Evolutionary conservation across 2,329 filamentous ascomycete genomes (phyloP).

Genomic region (Talaromyces sp.): DNA sequence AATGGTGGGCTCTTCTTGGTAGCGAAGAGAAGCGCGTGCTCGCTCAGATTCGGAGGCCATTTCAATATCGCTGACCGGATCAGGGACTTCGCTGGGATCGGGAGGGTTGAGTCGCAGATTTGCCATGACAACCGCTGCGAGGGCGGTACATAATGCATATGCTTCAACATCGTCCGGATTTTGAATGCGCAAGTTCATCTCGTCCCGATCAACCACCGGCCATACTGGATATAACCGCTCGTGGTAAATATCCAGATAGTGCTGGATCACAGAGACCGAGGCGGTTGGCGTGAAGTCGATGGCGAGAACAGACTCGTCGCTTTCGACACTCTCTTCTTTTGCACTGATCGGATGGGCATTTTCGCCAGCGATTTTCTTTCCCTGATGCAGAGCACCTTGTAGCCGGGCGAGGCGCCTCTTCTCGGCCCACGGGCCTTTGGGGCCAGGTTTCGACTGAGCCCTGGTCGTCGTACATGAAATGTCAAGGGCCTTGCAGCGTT

Average conservation of each 20-base stretch:
- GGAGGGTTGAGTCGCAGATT: conserved; percentile 9
- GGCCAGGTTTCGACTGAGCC: conserved; percentile 12
- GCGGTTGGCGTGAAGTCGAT: conserved; percentile 1
- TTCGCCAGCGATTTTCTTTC: not conserved
- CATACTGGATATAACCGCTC: conserved; percentile 10
- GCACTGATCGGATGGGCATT: not conserved
- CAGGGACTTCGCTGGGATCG: not conserved
- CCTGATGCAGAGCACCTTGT: conserved; percentile 5
- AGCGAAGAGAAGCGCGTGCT: conserved; percentile 6
- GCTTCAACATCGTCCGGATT: conserved; percentile 10
- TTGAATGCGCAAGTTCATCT: conserved; percentile 10
- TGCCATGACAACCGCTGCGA: conserved; percentile 9
- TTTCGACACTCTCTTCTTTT: not conserved
- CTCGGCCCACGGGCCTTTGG: conserved; percentile 12
- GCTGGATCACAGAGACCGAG: conserved; percentile 8
- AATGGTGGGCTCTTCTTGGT: conserved; percentile 8
- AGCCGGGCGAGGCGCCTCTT: conserved; percentile 11
- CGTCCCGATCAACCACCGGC: conserved; percentile 12
- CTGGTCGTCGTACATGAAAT: conserved; percentile 12
- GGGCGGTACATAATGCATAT: conserved; percentile 10
- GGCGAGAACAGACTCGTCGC: not conserved
- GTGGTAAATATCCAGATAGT: conserved; percentile 11
- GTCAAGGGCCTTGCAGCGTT: conserved; percentile 8
- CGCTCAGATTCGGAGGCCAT: conserved; percentile 11
- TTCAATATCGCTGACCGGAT: conserved; percentile 1